Conservation (phyloP, 2,329 filamentous ascomycete species). For the Fusarium chlamydosporum region DNA sequence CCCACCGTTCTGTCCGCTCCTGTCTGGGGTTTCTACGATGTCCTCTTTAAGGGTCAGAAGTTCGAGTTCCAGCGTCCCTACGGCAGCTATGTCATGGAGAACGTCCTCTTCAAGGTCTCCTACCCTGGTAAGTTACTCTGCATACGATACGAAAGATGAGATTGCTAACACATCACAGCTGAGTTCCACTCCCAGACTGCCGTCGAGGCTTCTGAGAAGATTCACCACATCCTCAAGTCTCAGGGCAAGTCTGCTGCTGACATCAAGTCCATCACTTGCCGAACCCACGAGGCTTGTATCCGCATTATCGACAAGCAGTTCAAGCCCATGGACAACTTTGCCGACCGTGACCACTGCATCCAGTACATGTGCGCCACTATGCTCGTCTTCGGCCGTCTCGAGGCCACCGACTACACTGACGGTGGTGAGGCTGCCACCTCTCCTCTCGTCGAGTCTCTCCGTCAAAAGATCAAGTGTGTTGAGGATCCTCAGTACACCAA, state of each 20-base stretch:
- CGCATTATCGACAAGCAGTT: constrained; percentile 99
- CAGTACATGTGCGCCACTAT: constrained; percentile 99
- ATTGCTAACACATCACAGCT: constrained; percentile 60
- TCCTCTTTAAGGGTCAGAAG: constrained; percentile 94
- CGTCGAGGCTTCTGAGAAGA: constrained; percentile 91
- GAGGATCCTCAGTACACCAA: constrained; percentile 95
- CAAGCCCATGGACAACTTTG: constrained; percentile 99
- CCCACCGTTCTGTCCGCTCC: constrained; percentile 94
- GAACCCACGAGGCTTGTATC: constrained; percentile 97
- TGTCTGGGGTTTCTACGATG: constrained; percentile 98
- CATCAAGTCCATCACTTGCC: constrained; percentile 92
- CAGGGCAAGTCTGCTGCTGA: constrained; percentile 93
- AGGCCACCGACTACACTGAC: constrained; percentile 93
- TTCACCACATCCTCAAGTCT: constrained; percentile 84
- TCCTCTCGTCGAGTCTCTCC: constrained; percentile 88
- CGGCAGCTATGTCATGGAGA: constrained; percentile 99
- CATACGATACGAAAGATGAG: background rate
- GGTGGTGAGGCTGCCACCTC: constrained; percentile 93
- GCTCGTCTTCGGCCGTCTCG: constrained; percentile 94
- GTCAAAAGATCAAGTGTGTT: constrained; percentile 94
- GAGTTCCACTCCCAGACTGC: constrained; percentile 99
- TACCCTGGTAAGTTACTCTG: constrained; percentile 79
- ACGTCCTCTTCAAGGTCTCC: constrained; percentile 99
- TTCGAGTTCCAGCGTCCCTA: constrained; percentile 97
- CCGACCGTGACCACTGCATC: constrained; percentile 98